Conservation (phyloP, 129 eudicot genomes). For the Oenanthe sinensis region DNA sequence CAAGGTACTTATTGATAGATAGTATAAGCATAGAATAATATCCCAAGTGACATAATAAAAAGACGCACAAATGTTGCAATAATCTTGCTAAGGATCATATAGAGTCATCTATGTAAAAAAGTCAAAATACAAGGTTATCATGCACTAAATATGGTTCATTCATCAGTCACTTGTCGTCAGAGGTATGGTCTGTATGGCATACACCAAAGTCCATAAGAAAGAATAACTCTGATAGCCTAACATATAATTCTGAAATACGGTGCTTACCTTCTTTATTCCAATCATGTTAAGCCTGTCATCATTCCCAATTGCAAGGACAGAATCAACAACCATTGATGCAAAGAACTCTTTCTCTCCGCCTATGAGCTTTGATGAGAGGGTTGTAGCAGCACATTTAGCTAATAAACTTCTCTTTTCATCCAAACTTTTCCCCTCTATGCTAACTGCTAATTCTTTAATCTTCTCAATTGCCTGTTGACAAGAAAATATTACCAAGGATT, state of each 20-base stretch:
- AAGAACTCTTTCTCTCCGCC: conserved; percentile 99
- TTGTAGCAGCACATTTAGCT: conserved; percentile 97
- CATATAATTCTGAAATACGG: neutral
- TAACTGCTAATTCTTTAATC: conserved; percentile 76
- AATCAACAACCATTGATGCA: conserved; percentile 94
- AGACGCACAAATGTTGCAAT: neutral
- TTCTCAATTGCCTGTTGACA: conserved; percentile 61
- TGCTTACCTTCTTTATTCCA: conserved; percentile 82
- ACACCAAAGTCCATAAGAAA: neutral
- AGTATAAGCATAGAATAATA: neutral
- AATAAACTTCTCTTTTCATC: conserved; percentile 84
- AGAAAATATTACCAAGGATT: neutral
- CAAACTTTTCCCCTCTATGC: conserved; percentile 90
- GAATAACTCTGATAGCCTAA: neutral
- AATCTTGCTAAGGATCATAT: neutral
- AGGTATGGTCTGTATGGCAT: neutral
- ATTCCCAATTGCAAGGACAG: conserved; percentile 81
- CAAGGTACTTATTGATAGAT: neutral
- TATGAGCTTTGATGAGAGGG: conserved; percentile 89
- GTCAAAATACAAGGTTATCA: neutral
- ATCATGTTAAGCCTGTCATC: conserved; percentile 93
- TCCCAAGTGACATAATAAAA: neutral
- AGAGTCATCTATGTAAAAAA: neutral
- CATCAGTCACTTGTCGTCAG: neutral
- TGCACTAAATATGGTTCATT: neutral